Evolutionary conservation across 2,329 filamentous ascomycete species (phyloP).

Genomic region (Talaromyces sp.): DNA sequence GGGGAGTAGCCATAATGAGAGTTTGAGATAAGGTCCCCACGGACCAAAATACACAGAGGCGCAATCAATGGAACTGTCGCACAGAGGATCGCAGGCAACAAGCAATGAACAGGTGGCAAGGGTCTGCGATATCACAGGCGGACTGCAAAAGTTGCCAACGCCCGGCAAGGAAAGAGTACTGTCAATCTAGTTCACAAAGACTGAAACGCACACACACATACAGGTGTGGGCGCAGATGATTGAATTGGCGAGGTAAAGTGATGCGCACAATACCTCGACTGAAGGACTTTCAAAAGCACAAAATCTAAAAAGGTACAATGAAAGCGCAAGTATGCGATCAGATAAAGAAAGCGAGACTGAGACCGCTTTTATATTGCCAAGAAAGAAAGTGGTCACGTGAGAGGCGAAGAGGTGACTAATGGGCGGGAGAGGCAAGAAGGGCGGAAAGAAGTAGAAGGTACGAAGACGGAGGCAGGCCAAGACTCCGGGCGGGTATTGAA

Average conservation of each 20-base stretch:
- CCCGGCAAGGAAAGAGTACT: not conserved
- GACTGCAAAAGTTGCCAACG: not conserved
- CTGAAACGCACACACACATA: not conserved
- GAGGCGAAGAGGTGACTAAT: constrained; percentile 27
- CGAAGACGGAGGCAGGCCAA: constrained; percentile 1
- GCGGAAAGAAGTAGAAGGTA: constrained; percentile 15
- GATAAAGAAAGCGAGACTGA: constrained; percentile 37
- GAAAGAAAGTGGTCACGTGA: constrained; percentile 38
- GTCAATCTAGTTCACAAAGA: not conserved
- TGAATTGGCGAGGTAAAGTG: not conserved
- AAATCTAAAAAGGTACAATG: not conserved
- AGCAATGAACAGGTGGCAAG: constrained; percentile 2
- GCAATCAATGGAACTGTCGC: not conserved
- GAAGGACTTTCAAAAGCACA: not conserved
- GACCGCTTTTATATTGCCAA: constrained; percentile 44
- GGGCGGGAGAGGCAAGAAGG: constrained; percentile 12
- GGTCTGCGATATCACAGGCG: not conserved
- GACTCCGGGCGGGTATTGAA: constrained; percentile 15
- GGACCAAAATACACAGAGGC: constrained; percentile 26
- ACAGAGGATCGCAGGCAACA: not conserved
- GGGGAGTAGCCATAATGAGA: constrained; percentile 41
- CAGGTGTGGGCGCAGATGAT: not conserved
- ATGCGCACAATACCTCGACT: not conserved
- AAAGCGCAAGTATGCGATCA: not conserved
- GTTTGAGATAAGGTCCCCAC: constrained; percentile 21